These are phyloP conservation scores for Vigna hirtella DNA, from an alignment of 306 rosid species.

Conservation along the genomic window DNA sequence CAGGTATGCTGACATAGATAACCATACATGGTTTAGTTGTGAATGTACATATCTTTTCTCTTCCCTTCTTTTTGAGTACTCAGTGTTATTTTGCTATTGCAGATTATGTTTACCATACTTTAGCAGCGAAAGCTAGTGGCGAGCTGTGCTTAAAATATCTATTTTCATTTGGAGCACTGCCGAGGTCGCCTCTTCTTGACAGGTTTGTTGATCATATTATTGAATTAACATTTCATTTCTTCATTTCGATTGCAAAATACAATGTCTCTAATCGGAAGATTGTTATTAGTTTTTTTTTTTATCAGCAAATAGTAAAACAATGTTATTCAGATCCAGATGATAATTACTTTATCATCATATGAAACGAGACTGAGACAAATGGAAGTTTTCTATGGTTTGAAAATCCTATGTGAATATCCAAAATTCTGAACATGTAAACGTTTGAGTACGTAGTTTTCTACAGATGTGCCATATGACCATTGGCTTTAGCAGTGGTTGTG, in stretches of 20 bases:
- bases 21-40: constrained; percentile 21
- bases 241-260: background rate
- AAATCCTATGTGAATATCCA: constrained; percentile 19
- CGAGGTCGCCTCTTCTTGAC: constrained; percentile 84
- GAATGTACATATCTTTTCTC: background rate
- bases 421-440: background rate
- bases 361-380: background rate
- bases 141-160: constrained; percentile 91
- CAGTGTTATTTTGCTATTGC: constrained; percentile 44
- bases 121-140: constrained; percentile 95
- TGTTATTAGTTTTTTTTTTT: background rate
- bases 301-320: background rate
- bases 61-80: background rate
- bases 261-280: constrained; percentile 15
- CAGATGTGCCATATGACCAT: background rate
- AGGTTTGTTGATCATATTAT: constrained; percentile 61
- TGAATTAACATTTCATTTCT: constrained; percentile 24
- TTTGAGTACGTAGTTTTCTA: constrained; percentile 5
- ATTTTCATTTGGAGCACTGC: constrained; percentile 87
- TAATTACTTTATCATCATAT: background rate
- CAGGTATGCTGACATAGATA: constrained; percentile 61
- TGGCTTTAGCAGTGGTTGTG: constrained; percentile 3
- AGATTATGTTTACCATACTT: constrained; percentile 93
- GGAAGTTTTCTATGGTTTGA: constrained; percentile 18
- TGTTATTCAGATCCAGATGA: constrained; percentile 26